These are phyloP conservation scores for Dothistroma pini DNA, from an alignment of 2,329 filamentous ascomycete species.

Conservation along the genomic window DNA sequence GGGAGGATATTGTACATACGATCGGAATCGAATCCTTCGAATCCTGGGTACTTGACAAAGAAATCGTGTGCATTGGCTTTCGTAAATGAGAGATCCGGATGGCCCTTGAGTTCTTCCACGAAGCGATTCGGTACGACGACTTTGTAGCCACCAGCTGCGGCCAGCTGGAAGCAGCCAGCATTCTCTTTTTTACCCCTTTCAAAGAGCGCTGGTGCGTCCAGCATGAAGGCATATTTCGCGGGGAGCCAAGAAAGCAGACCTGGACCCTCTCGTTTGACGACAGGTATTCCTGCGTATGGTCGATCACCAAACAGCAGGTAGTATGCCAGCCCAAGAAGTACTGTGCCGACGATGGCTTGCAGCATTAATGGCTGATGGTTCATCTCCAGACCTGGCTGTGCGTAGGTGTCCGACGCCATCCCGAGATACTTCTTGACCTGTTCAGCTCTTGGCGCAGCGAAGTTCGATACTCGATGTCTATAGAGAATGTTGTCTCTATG, in stretches of 20 bases:
- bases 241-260: not conserved
- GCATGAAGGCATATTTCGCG: not conserved
- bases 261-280: not conserved
- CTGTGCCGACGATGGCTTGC: not conserved
- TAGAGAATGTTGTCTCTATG: too few species aligned
- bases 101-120: conserved; percentile 14
- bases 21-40: conserved; percentile 17
- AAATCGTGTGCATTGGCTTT: conserved; percentile 14
- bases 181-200: not conserved
- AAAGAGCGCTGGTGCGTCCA: not conserved
- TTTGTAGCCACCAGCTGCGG: conserved; percentile 18
- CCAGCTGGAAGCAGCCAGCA: conserved; percentile 14
- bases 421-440: not conserved
- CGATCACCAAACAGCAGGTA: conserved; percentile 10
- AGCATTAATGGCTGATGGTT: not conserved
- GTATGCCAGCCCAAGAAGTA: conserved; percentile 2
- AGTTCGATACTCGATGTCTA: too few species aligned
- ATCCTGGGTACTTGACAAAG: conserved; percentile 18
- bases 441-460: not conserved
- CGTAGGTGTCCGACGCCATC: not conserved
- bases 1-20: conserved; percentile 13
- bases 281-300: conserved; percentile 1
- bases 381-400: not conserved
- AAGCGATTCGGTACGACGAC: conserved; percentile 17
- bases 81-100: conserved; percentile 22